These are phyloP conservation scores for Tulasnella sp. DNA, from an alignment of 768 basidiomycete genomes.

Conservation along the genomic window DNA sequence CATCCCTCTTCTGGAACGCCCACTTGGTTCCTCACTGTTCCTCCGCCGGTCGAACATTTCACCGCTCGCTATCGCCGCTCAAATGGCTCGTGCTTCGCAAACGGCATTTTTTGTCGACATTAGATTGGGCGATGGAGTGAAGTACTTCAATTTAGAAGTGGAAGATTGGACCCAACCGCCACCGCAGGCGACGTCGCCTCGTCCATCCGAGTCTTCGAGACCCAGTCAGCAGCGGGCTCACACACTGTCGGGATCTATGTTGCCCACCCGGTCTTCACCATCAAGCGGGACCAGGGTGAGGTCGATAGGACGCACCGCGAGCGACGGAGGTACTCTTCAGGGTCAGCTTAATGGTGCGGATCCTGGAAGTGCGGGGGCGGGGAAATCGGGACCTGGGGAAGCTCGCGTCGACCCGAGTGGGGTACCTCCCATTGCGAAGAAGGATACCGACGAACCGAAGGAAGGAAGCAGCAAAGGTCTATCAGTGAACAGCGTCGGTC, in stretches of 20 bases:
- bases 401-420: neutral
- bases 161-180: slow-evolving; percentile 82
- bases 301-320: neutral
- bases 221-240: neutral
- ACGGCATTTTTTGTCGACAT: neutral
- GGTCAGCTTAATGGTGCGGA: neutral
- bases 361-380: neutral
- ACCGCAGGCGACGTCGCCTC: neutral
- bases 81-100: neutral
- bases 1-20: neutral
- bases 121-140: slow-evolving; percentile 69
- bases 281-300: neutral
- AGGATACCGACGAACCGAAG: neutral
- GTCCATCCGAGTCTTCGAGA: neutral
- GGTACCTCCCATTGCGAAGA: neutral
- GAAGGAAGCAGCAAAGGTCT: neutral
- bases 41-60: neutral
- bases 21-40: neutral
- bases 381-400: neutral
- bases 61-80: neutral
- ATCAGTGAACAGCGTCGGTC: neutral
- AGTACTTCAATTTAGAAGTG: slow-evolving; percentile 89
- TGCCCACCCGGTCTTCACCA: neutral
- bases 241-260: neutral
- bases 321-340: neutral